A percentile compares a stretch with the other conserved stretches of the same genome.
phyloP scores from a whole-genome alignment of 352 stramenopile genomes.

The Pythium scleroteichum region DNA sequence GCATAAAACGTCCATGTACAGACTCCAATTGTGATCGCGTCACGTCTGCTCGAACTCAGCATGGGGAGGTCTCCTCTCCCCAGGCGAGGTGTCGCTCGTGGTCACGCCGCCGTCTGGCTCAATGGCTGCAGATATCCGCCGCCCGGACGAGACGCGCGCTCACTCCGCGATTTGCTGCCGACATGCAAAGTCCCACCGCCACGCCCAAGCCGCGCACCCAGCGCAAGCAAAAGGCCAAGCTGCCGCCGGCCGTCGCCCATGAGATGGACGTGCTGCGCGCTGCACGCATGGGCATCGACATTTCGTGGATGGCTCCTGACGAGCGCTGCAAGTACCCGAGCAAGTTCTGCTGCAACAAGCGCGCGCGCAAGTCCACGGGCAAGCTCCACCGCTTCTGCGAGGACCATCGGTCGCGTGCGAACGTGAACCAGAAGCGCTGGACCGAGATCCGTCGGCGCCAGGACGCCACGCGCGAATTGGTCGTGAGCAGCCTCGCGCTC shows the following conservation, averaged over 20 bases:
- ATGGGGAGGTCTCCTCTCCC: too few species aligned
- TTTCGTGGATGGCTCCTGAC: conserved; percentile 22
- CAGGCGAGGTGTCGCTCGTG: too few species aligned
- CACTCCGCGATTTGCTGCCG: conserved; percentile 5
- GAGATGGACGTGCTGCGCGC: conserved; percentile 4
- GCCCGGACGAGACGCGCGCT: background rate
- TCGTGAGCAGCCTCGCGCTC: background rate
- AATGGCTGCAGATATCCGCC: too few species aligned
- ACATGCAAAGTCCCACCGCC: background rate
- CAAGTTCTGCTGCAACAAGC: conserved; percentile 20
- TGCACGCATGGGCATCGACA: conserved; percentile 11
- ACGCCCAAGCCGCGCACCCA: too few species aligned
- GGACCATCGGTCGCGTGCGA: conserved; percentile 14
- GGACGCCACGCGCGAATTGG: background rate
- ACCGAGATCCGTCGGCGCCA: conserved; percentile 8
- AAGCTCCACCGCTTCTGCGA: conserved; percentile 27
- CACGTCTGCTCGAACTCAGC: too few species aligned
- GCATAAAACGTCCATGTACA: too few species aligned
- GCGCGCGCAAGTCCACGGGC: conserved; percentile 18
- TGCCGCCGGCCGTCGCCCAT: background rate
- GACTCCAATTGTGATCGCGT: too few species aligned
- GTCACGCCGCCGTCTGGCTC: conserved; percentile 6
- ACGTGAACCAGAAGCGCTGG: conserved; percentile 27
- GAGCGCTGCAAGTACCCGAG: conserved; percentile 27
- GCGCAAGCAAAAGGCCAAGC: background rate